phyloP scores from a whole-genome alignment of 2,329 filamentous ascomycete species.

The Sporothrix mexicana region DNA sequence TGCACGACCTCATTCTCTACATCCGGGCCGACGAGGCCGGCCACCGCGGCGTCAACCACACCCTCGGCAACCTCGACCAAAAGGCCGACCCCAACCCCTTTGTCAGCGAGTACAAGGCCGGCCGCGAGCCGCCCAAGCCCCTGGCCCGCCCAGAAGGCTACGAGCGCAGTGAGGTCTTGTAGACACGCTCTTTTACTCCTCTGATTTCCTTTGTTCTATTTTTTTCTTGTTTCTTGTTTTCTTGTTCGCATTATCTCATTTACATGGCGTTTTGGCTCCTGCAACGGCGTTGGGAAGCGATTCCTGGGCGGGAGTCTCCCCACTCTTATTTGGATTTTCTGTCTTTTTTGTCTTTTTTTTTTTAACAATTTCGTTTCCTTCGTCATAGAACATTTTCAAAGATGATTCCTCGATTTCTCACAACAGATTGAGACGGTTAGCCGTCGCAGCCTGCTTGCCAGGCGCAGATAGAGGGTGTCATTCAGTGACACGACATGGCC shows the following conservation, averaged over 20 bases:
- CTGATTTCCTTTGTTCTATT: neutral
- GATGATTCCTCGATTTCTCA: no score
- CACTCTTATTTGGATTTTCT: neutral
- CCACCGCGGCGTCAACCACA: conserved; percentile 95
- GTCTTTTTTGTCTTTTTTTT: neutral
- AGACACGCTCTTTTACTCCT: neutral
- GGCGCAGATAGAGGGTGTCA: neutral
- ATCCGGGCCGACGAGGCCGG: conserved; percentile 80
- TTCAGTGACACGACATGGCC: neutral
- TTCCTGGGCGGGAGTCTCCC: conserved; percentile 15
- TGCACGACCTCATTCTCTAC: conserved; percentile 87
- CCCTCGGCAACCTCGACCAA: conserved; percentile 84
- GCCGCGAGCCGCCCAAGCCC: conserved; percentile 68
- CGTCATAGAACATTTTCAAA: no score
- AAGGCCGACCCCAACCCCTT: conserved; percentile 91
- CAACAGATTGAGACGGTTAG: neutral
- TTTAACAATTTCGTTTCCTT: neutral
- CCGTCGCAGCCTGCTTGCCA: neutral
- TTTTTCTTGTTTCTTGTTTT: neutral
- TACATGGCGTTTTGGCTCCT: conserved; percentile 22
- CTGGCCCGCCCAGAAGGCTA: conserved; percentile 73
- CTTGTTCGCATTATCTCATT: neutral
- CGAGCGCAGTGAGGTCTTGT: conserved; percentile 79
- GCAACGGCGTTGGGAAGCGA: conserved; percentile 14
- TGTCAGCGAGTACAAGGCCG: conserved; percentile 78